Base-by-base conservation (phyloP, 768 basidiomycete species). In the Naematelia encephala region DNA sequence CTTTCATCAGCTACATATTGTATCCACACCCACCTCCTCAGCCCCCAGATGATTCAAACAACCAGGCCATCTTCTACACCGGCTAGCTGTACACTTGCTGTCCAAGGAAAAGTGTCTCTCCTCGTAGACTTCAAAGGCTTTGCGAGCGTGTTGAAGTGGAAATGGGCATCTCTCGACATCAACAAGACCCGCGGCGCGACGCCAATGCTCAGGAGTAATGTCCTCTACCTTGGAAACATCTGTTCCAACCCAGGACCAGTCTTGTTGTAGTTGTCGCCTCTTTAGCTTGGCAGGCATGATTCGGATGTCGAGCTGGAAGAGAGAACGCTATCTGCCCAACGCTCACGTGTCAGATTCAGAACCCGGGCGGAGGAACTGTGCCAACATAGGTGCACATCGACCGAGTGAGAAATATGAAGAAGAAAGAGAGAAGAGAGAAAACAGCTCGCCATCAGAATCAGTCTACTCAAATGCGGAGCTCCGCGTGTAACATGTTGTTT, bases 31-130 rank as follows among this genome's bases (percentile, higher is more conserved):
- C 87, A 91, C 94, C 62, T 81, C 80, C 25, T 87, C 85, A 68
- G 90, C 90, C 4, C 90, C 90, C 27, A 96, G 78, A 78, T 90
- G 86, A 73, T 92, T 94, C 54, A 93, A 79, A 75, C 94, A 96
- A 52, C 86, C 84, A 8, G 90, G 88, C 70, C 91, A 93, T 50
- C 77, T 77, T 66, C 83, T 86, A 77, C 94, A 98, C n/a, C 48
- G 47, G 22, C 52, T 63, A 26, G 29, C 45, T 5, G 54, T 56
- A 51, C 75, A 75, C 1, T 21, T 19, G 16, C 46, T 2, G 22
- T 56, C 4, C 47, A 25, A 25, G 39, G 46, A 2, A 10, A 28
- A 26, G 52, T 59, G 51, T 28, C 44, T 48, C n/a, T 54, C 57
- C 49, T 56, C 49, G 49, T 57, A 14, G 45, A 22, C 39, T 47